These are phyloP conservation scores for Solanum boliviense DNA, from an alignment of 257 asterid genomes.

Conservation along the genomic window DNA sequence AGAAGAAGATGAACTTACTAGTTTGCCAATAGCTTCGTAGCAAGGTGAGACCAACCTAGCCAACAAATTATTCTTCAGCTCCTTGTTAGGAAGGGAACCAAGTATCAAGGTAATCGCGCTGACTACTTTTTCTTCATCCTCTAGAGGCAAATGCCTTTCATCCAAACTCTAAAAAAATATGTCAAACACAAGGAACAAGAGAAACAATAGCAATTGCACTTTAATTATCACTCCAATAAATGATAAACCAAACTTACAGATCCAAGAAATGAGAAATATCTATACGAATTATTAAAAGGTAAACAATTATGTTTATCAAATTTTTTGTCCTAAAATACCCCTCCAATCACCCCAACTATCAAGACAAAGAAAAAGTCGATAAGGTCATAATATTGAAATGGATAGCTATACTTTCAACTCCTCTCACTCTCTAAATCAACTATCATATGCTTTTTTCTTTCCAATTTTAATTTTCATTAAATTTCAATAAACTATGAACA, in stretches of 20 bases:
- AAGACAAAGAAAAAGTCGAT: neutral
- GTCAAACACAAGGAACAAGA: neutral
- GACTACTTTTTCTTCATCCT: conserved; percentile 78
- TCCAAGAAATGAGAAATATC: neutral
- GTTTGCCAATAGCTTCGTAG: conserved; percentile 56
- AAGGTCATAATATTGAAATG: neutral
- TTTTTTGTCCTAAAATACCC: neutral
- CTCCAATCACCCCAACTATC: neutral
- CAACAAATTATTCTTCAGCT: conserved; percentile 62
- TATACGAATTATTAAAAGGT: neutral
- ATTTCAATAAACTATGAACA: neutral
- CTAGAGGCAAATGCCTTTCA: conserved; percentile 50
- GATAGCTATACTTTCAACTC: neutral
- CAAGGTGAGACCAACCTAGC: conserved; percentile 61
- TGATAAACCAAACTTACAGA: neutral
- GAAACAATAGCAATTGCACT: neutral
- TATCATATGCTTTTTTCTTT: neutral
- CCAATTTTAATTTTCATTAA: neutral
- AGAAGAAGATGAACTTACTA: conserved; percentile 41
- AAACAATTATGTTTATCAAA: neutral
- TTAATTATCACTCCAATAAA: neutral
- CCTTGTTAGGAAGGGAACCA: conserved; percentile 61
- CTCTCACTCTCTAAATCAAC: neutral
- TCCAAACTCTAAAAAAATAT: conserved; percentile 55
- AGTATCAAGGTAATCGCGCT: conserved; percentile 59